Evolutionary conservation across 2,329 filamentous ascomycete species (phyloP).

Genomic region (Diaporthe sp.): DNA sequence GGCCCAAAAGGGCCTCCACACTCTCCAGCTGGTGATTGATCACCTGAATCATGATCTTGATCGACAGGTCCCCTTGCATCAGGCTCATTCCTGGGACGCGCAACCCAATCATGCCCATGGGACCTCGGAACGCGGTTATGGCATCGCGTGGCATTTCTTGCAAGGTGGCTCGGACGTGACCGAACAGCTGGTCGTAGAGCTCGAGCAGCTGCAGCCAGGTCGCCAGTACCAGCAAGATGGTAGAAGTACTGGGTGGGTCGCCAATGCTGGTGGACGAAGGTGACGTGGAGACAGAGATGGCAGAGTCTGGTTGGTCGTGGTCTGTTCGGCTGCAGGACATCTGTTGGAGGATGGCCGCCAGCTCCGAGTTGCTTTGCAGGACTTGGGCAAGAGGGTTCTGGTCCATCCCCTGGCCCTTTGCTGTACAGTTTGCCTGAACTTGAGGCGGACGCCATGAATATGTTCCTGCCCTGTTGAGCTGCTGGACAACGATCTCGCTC

Average conservation of each 20-base stretch:
- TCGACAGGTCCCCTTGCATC: slow-evolving; percentile 4
- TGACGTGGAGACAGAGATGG: neutral
- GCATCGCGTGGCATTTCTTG: neutral
- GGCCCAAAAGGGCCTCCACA: neutral
- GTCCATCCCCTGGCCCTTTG: neutral
- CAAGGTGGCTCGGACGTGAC: neutral
- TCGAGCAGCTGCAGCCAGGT: neutral
- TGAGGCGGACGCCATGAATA: neutral
- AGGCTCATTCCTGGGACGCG: neutral
- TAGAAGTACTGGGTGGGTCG: neutral
- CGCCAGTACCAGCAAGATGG: neutral
- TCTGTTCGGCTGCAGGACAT: neutral
- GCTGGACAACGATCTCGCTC: neutral
- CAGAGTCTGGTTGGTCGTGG: neutral
- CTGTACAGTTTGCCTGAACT: neutral
- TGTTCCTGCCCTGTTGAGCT: neutral
- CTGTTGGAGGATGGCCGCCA: neutral
- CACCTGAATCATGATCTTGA: neutral
- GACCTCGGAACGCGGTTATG: neutral
- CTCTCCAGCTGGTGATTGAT: neutral
- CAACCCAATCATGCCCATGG: neutral
- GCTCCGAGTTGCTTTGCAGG: neutral
- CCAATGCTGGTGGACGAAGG: neutral
- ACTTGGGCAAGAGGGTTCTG: neutral
- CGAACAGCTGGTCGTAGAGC: neutral